Base-by-base conservation (phyloP, 768 basidiomycete species). In the Suillus paluster region DNA sequence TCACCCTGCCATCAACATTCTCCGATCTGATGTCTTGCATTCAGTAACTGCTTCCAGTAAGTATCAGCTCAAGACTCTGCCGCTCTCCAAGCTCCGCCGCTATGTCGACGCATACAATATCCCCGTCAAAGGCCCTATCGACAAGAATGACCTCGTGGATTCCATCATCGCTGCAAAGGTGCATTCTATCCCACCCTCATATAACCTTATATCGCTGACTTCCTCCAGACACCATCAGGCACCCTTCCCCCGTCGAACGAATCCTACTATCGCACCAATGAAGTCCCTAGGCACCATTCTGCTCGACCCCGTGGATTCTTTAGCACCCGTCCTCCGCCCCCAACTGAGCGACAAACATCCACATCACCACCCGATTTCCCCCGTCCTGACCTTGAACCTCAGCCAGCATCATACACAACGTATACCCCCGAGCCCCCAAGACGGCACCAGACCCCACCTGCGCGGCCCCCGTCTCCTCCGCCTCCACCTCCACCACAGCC, bases 101-200 rank as follows among this genome's bases (percentile, higher is more conserved):
- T 93, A 93, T 68, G 81, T 87, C 27, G 82, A 79, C 57, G 88
- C 86, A 6, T 94, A 94, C 65, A 84, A 86, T 60, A 89, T 94
- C 66, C 76, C 79, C 58, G 80, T 84, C 19, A 83, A 80, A 60
- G 82, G 83, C 53, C 84, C 86, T 2, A 79, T 92, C 17, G 92
- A 94, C 72, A 93, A 93, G 74, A 87, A 90, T 57, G 91, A 93
- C 70, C 76, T 93, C 49, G 85, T 93, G 42, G 88, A 91, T 56
- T 84, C 79, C 44, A 83, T 90, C 50, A 49, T 91, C 1, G 71
- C 72, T 27, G 75, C 74, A 45, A 73, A 70, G 69, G 91, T 91
- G 69, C 58, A 84, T 75, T 36, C 27, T 1, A 1, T 27, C 25
- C 12, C 10, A 23, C 23, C 34, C 17, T 21, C 44, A 8, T 2